These are phyloP conservation scores for Geotrichum macrosporum DNA, from an alignment of 1,139 yeast genomes.

Conservation along the genomic window DNA sequence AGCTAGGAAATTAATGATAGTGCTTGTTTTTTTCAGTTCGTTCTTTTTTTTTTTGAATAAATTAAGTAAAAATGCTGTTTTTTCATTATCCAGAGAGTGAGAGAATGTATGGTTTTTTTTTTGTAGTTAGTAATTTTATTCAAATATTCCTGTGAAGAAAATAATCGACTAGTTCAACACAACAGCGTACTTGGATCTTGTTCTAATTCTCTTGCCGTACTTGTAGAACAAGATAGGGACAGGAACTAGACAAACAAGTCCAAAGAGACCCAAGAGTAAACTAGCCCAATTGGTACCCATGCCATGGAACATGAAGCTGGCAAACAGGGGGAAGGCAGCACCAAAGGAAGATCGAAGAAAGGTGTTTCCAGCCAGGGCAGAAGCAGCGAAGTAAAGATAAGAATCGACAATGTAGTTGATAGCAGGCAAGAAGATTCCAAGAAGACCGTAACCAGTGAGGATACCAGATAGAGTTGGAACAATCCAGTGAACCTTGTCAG, in stretches of 20 bases:
- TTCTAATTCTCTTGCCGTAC: constrained; percentile 61
- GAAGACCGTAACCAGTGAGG: constrained; percentile 68
- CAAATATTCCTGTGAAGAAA: no score
- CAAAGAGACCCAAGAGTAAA: constrained; percentile 66
- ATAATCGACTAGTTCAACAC: no score
- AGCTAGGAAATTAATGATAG: no score
- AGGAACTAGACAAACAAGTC: constrained; percentile 56
- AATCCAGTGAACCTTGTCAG: constrained; percentile 67
- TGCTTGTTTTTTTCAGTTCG: no score
- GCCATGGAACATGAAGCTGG: constrained; percentile 64
- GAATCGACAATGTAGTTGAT: constrained; percentile 77
- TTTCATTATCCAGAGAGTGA: no score
- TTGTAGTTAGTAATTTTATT: background rate
- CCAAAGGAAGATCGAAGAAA: constrained; percentile 73
- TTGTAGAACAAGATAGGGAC: constrained; percentile 69
- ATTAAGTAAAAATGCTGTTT: no score
- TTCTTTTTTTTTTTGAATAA: no score
- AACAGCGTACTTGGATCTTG: constrained; percentile 49
- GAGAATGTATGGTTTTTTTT: background rate
- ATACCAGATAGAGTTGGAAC: constrained; percentile 76
- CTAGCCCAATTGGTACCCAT: constrained; percentile 85
- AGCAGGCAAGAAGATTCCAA: constrained; percentile 72
- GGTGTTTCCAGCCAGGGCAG: constrained; percentile 86
- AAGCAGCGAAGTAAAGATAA: constrained; percentile 75
- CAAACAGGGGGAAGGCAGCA: constrained; percentile 77